Conservation (phyloP, 345 rosid species). For the Gossypium stocksii region DNA sequence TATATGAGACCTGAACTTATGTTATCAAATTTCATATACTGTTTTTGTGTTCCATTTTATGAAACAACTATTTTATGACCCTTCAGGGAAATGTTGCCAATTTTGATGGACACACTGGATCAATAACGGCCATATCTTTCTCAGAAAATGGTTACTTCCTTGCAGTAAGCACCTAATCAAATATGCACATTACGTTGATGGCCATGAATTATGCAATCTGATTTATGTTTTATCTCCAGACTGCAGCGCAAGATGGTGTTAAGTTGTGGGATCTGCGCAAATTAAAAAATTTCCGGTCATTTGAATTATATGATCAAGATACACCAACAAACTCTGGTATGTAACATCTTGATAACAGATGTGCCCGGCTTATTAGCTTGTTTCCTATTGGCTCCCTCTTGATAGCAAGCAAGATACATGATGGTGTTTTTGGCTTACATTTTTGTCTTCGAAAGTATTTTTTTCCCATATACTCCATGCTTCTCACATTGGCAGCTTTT, state of each 20-base stretch:
- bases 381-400: not conserved
- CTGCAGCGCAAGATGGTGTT: slow-evolving; percentile 92
- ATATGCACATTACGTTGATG: not conserved
- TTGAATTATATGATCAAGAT: slow-evolving; percentile 49
- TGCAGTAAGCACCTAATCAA: slow-evolving; percentile 49
- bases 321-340: slow-evolving; percentile 84
- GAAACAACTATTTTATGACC: slow-evolving; percentile 6
- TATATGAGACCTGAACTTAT: not conserved
- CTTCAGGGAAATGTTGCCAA: slow-evolving; percentile 76
- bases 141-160: slow-evolving; percentile 97
- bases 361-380: not conserved
- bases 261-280: slow-evolving; percentile 90
- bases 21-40: not conserved
- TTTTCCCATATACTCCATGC: not conserved
- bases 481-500: not conserved
- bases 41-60: not conserved
- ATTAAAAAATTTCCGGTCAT: slow-evolving; percentile 80
- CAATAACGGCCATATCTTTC: slow-evolving; percentile 93
- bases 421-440: not conserved
- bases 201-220: slow-evolving; percentile 13
- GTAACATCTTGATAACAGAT: slow-evolving; percentile 1
- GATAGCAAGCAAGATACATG: not conserved
- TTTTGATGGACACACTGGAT: slow-evolving; percentile 80
- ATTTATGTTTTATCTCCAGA: slow-evolving; percentile 46
- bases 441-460: not conserved